phyloP scores from a whole-genome alignment of 1,284 basidiomycete genomes.

The Leccinum brunneo-olivaceum region DNA sequence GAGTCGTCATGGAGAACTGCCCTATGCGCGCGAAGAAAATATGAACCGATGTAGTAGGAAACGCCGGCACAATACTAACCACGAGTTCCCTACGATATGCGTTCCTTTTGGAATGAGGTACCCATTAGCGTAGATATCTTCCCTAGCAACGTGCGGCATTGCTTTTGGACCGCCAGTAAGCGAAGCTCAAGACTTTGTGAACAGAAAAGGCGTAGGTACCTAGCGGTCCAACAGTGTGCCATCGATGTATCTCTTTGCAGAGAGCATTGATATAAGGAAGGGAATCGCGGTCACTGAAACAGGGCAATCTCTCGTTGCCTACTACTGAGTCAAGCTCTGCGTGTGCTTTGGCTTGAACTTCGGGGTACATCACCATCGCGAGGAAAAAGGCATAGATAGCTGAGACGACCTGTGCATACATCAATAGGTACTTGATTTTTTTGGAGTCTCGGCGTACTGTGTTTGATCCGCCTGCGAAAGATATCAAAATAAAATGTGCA shows the following conservation, averaged over 20 bases:
- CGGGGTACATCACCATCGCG: constrained; percentile 23
- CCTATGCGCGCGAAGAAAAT: constrained; percentile 7
- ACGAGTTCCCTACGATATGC: constrained; percentile 19
- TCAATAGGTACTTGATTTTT: no score
- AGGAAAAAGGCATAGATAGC: constrained; percentile 30
- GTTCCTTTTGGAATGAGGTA: constrained; percentile 37
- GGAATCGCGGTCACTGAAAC: constrained; percentile 13
- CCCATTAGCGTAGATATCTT: constrained; percentile 32
- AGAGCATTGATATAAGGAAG: constrained; percentile 25
- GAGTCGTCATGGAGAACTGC: constrained; percentile 12
- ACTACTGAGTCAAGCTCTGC: constrained; percentile 23
- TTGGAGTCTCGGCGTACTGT: no score
- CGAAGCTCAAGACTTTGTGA: background rate
- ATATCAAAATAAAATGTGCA: background rate
- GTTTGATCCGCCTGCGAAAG: constrained; percentile 21
- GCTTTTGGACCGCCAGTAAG: constrained; percentile 25
- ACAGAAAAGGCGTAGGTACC: constrained; percentile 5
- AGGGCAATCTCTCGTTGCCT: constrained; percentile 16
- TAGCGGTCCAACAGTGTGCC: constrained; percentile 14
- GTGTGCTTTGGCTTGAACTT: constrained; percentile 19
- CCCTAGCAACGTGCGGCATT: constrained; percentile 30
- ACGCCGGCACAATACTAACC: constrained; percentile 9
- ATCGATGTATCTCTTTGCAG: constrained; percentile 22
- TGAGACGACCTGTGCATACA: constrained; percentile 36
- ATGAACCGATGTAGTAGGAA: background rate